Evolutionary conservation across 192 early-diverging fungal species (phyloP).

Genomic region (Coemansia sp.): DNA sequence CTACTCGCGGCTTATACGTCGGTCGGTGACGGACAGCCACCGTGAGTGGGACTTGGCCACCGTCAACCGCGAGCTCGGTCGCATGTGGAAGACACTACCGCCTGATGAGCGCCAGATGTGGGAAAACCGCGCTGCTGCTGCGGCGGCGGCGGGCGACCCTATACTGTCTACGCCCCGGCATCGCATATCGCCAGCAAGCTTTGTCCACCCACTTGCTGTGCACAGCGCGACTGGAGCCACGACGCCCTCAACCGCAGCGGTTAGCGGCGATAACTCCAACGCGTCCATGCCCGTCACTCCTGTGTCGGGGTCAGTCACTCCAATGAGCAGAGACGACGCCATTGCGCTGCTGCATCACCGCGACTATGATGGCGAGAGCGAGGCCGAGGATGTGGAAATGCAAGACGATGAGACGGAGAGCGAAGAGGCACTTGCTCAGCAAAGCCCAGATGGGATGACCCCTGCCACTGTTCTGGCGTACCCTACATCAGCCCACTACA

Average conservation of each 20-base stretch:
- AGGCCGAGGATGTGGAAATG: slow-evolving; percentile 52
- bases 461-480: not conserved
- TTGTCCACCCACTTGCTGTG: not conserved
- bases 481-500: not conserved
- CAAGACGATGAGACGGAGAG: slow-evolving; percentile 42
- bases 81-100: slow-evolving; percentile 48
- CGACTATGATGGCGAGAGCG: slow-evolving; percentile 32
- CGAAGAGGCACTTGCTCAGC: not conserved
- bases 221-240: not conserved
- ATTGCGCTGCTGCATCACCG: not conserved
- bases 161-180: slow-evolving; percentile 18
- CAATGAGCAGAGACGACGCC: slow-evolving; percentile 25
- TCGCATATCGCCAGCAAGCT: slow-evolving; percentile 20
- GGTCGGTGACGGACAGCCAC: slow-evolving; percentile 31
- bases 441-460: not conserved
- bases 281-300: slow-evolving; percentile 35
- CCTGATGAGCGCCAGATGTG: slow-evolving; percentile 39
- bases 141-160: slow-evolving; percentile 21
- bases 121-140: slow-evolving; percentile 37
- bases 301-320: slow-evolving; percentile 27
- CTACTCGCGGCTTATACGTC: slow-evolving; percentile 47
- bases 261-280: slow-evolving; percentile 19
- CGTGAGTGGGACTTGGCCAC: slow-evolving; percentile 52
- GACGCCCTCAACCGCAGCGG: slow-evolving; percentile 16
- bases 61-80: slow-evolving; percentile 50